Percentiles rank a stretch among this genome's conserved stretches.
These are phyloP conservation scores for Aspergillus heteromorphus DNA, from an alignment of 495 filamentous ascomycete genomes.

Conservation along the genomic window DNA sequence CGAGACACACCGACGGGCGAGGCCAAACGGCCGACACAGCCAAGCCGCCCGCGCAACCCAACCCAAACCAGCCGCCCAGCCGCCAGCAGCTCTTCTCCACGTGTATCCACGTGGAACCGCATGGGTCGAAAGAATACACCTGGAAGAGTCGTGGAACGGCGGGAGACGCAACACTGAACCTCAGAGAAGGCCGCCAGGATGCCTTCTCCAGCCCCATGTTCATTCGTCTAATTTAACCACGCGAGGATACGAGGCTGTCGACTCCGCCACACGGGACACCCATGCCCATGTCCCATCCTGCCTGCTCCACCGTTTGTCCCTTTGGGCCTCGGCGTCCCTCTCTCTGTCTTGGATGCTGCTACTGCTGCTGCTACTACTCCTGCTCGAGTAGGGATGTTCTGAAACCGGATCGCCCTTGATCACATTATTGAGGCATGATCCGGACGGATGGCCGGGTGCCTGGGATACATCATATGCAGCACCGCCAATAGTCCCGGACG, in stretches of 20 bases:
- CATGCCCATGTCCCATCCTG: too few species aligned
- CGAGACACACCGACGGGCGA: neutral
- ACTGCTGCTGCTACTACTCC: too few species aligned
- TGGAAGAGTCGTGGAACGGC: conserved; percentile 28
- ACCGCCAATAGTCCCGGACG: conserved; percentile 8
- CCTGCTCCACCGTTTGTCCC: neutral
- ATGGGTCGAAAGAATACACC: conserved; percentile 27
- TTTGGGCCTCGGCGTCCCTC: neutral
- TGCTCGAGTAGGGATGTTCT: neutral
- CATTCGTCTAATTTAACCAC: neutral
- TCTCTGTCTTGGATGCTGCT: too few species aligned
- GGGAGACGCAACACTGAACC: neutral
- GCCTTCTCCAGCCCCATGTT: neutral
- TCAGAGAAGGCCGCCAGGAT: neutral
- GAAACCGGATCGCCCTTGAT: neutral
- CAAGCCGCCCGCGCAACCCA: conserved; percentile 3
- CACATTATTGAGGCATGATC: neutral
- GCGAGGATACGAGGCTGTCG: conserved; percentile 2
- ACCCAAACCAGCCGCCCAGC: conserved; percentile 4
- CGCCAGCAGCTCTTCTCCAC: conserved; percentile 24
- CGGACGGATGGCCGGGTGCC: neutral
- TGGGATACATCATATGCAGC: conserved; percentile 13
- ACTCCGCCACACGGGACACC: conserved; percentile 14
- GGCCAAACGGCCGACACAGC: neutral
- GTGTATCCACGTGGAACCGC: conserved; percentile 38